Conservation (phyloP, 352 stramenopile genomes). For the Phytophthora parvispora region DNA sequence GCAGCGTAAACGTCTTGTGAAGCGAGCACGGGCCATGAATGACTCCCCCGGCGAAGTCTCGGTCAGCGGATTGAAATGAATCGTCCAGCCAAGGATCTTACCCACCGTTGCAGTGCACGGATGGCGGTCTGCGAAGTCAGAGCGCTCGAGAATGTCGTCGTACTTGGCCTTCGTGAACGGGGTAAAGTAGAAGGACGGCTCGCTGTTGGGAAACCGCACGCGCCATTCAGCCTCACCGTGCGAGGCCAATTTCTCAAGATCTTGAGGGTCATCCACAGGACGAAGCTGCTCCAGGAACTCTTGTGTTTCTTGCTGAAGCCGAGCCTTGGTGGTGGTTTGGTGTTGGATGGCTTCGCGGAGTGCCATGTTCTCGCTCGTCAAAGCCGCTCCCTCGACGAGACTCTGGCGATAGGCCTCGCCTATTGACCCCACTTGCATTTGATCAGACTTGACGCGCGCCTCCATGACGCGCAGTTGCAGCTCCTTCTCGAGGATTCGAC, state of each 20-base stretch:
- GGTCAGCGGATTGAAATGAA: constrained; percentile 7
- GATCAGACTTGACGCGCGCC: background rate
- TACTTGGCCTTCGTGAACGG: constrained; percentile 15
- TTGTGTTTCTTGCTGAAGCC: background rate
- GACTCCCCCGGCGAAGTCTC: background rate
- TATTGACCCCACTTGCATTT: background rate
- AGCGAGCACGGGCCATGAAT: background rate
- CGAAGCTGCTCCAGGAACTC: background rate
- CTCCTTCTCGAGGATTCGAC: constrained; percentile 1
- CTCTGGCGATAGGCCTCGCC: background rate
- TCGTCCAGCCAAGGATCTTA: constrained; percentile 3
- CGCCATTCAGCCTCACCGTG: background rate
- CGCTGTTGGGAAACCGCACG: constrained; percentile 16
- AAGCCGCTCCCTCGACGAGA: background rate
- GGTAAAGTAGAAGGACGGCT: constrained; percentile 33
- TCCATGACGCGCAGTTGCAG: background rate
- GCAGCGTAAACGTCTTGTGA: background rate
- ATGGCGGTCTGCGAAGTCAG: background rate
- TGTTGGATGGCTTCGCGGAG: background rate
- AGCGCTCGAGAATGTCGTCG: constrained; percentile 11
- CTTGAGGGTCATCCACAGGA: background rate
- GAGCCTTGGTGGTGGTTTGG: background rate
- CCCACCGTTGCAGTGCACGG: constrained; percentile 11
- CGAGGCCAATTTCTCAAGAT: background rate
- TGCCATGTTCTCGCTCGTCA: background rate